Conservation (phyloP, 306 rosid species). For the Pyrus communis region DNA sequence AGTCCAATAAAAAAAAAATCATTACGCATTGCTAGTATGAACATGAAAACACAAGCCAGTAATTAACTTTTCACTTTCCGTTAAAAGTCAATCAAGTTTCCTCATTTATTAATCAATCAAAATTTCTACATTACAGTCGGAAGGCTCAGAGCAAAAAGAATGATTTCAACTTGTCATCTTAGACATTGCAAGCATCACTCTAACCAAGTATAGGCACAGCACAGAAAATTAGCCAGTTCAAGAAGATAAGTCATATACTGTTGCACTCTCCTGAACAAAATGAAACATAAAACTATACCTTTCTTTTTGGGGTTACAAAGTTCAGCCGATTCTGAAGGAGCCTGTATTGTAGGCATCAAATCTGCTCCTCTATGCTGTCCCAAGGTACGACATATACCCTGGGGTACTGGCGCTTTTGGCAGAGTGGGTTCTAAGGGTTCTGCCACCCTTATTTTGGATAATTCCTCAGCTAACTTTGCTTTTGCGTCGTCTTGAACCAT, state of each 20-base stretch:
- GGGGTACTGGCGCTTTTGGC: slow-evolving; percentile 17
- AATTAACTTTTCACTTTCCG: not conserved
- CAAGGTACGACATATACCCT: slow-evolving; percentile 7
- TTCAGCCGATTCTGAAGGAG: slow-evolving; percentile 24
- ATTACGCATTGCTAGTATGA: slow-evolving; percentile 1
- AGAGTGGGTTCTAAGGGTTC: slow-evolving; percentile 34
- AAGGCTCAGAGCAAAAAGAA: not conserved
- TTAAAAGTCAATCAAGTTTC: not conserved
- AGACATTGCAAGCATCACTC: not conserved
- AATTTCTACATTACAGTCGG: not conserved
- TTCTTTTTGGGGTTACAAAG: slow-evolving; percentile 25
- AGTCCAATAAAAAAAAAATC: slow-evolving; percentile 16
- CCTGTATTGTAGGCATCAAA: slow-evolving; percentile 21
- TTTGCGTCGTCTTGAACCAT: slow-evolving; percentile 48
- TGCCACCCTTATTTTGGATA: slow-evolving; percentile 60
- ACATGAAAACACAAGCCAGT: not conserved
- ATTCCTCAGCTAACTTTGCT: slow-evolving; percentile 55
- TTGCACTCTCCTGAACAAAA: slow-evolving; percentile 4
- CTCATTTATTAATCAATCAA: not conserved
- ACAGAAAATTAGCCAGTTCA: not conserved
- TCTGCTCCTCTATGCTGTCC: slow-evolving; percentile 26
- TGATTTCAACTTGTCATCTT: not conserved
- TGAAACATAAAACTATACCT: slow-evolving; percentile 39
- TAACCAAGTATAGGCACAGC: not conserved
- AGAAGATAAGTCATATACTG: slow-evolving; percentile 1